phyloP scores from a whole-genome alignment of 306 rosid species.

The Cucurbita pepo region DNA sequence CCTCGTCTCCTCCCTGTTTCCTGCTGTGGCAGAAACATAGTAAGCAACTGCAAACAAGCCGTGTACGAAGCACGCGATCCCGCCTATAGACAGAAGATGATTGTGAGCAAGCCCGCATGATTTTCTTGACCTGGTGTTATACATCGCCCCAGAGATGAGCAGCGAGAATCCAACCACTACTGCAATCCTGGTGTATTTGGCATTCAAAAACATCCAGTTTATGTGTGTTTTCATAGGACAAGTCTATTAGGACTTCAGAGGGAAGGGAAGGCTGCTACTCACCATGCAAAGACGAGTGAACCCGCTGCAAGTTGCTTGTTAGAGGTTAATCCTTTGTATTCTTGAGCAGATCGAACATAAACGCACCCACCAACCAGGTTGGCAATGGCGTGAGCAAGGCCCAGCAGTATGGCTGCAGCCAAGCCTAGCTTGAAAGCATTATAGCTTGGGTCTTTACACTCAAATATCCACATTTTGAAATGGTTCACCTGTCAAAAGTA shows the following conservation, averaged over 20 bases:
- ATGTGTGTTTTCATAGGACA: neutral
- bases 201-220: neutral
- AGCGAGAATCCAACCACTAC: slow-evolving; percentile 32
- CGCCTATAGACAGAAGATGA: slow-evolving; percentile 52
- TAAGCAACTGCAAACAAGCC: slow-evolving; percentile 42
- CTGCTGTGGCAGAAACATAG: slow-evolving; percentile 33
- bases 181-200: slow-evolving; percentile 25
- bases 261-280: neutral
- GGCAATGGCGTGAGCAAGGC: slow-evolving; percentile 37
- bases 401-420: slow-evolving; percentile 46
- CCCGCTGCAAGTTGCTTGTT: slow-evolving; percentile 33
- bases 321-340: slow-evolving; percentile 22
- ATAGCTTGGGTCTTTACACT: slow-evolving; percentile 57
- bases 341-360: slow-evolving; percentile 30
- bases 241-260: neutral
- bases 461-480: slow-evolving; percentile 40
- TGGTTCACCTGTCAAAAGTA: slow-evolving; percentile 33
- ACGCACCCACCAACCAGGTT: slow-evolving; percentile 60
- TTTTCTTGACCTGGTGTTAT: slow-evolving; percentile 50
- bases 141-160: slow-evolving; percentile 41
- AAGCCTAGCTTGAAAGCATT: slow-evolving; percentile 60
- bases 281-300: slow-evolving; percentile 59
- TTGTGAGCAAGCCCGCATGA: slow-evolving; percentile 41
- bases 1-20: slow-evolving; percentile 18
- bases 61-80: slow-evolving; percentile 65